A percentile compares a stretch with the other conserved stretches of the same genome.
These are phyloP conservation scores for Xylaria sp. DNA, from an alignment of 2,329 filamentous ascomycete genomes.

Conservation along the genomic window DNA sequence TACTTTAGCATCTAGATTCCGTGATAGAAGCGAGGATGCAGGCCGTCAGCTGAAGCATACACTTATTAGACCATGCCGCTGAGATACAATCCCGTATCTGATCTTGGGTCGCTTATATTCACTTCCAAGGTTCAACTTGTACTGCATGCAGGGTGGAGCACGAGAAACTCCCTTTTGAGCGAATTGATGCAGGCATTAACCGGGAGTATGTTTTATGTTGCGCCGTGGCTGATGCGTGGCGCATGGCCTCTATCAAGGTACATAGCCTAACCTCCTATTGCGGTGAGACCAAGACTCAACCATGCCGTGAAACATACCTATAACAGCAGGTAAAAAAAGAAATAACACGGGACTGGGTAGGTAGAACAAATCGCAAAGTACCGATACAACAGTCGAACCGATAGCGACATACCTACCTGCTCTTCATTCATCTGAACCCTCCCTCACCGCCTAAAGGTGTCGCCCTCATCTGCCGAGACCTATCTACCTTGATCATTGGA, in stretches of 20 bases:
- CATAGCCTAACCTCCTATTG: too few species aligned
- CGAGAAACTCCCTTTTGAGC: neutral
- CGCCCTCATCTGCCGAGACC: constrained; percentile 4
- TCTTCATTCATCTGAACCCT: too few species aligned
- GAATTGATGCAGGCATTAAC: constrained; percentile 6
- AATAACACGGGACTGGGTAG: neutral
- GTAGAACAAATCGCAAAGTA: constrained; percentile 18
- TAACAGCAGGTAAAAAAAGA: constrained; percentile 1
- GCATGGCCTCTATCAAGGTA: constrained; percentile 1
- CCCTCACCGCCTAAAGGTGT: constrained; percentile 16
- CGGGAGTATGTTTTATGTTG: neutral
- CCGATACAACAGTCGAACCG: constrained; percentile 21
- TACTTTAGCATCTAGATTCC: neutral
- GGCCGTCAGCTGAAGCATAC: neutral
- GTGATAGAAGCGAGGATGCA: neutral
- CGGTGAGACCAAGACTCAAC: neutral
- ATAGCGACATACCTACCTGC: neutral
- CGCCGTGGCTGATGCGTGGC: constrained; percentile 24
- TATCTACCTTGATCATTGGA: neutral
- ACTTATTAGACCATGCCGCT: neutral
- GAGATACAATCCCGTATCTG: too few species aligned
- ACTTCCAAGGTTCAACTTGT: too few species aligned
- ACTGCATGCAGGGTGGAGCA: neutral
- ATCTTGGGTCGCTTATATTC: too few species aligned
- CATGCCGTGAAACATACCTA: constrained; percentile 12